Evolutionary conservation across 257 asterid species (phyloP).

Genomic region (Handroanthus guayacan): DNA sequence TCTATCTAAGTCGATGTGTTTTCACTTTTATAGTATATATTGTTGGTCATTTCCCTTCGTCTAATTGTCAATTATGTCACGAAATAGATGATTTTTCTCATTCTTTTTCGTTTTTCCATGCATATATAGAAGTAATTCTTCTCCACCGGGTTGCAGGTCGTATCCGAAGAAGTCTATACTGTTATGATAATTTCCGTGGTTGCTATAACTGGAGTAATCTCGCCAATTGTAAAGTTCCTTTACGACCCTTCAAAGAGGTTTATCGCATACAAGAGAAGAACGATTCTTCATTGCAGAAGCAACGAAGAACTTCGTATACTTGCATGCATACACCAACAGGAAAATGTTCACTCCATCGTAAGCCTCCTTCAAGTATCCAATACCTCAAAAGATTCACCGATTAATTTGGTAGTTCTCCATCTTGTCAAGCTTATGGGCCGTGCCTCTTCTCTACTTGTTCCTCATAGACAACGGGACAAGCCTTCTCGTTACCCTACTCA

Average conservation of each 20-base stretch:
- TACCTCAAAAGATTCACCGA: slow-evolving; percentile 53
- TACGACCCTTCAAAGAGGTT: slow-evolving; percentile 67
- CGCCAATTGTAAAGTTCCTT: slow-evolving; percentile 59
- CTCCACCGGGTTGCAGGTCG: slow-evolving; percentile 43
- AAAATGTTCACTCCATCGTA: slow-evolving; percentile 54
- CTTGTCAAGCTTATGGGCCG: slow-evolving; percentile 65
- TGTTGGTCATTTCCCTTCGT: background rate
- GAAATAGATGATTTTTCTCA: background rate
- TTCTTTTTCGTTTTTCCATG: background rate
- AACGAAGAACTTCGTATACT: slow-evolving; percentile 66
- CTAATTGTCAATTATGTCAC: background rate
- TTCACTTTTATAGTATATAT: background rate
- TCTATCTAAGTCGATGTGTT: background rate
- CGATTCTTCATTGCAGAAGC: slow-evolving; percentile 52
- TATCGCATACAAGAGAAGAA: slow-evolving; percentile 69
- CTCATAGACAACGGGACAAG: slow-evolving; percentile 46
- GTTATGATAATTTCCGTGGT: slow-evolving; percentile 55
- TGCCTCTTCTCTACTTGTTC: slow-evolving; percentile 58
- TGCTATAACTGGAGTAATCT: slow-evolving; percentile 57
- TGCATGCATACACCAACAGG: slow-evolving; percentile 60
- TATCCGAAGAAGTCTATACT: slow-evolving; percentile 55
- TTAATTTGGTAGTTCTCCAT: slow-evolving; percentile 60
- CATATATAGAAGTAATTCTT: slow-evolving; percentile 4
- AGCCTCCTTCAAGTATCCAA: slow-evolving; percentile 62
- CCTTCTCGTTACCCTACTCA: slow-evolving; percentile 41